Evolutionary conservation across 2,329 filamentous ascomycete genomes (phyloP).

Genomic region (Alternaria dauci): DNA sequence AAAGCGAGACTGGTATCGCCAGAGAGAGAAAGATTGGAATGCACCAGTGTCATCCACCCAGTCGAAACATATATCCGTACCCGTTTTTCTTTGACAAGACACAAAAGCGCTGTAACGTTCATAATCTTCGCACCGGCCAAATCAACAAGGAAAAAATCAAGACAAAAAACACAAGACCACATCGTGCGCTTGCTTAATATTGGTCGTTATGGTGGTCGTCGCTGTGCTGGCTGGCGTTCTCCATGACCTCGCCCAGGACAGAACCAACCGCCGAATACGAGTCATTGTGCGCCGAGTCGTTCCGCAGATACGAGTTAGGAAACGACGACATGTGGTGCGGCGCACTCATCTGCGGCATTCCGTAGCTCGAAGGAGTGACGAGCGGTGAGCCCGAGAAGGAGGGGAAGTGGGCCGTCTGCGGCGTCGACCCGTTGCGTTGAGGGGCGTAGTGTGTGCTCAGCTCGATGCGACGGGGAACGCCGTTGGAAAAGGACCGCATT

Average conservation of each 20-base stretch:
- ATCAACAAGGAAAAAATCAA: not conserved
- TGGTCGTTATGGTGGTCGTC: constrained; percentile 42
- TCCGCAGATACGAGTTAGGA: constrained; percentile 49
- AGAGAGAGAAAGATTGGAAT: not conserved
- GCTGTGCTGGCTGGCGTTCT: constrained; percentile 44
- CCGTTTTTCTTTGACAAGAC: constrained; percentile 10
- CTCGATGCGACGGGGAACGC: constrained; percentile 52
- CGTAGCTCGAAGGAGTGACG: constrained; percentile 47
- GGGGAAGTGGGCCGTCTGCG: constrained; percentile 52
- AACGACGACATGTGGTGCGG: constrained; percentile 52
- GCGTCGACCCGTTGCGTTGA: constrained; percentile 45
- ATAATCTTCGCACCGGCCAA: constrained; percentile 17
- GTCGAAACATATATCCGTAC: constrained; percentile 20
- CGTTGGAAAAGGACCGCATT: constrained; percentile 52
- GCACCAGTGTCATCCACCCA: constrained; percentile 16
- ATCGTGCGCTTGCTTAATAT: constrained; percentile 19
- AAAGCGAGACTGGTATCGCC: constrained; percentile 21
- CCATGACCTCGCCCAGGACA: constrained; percentile 49
- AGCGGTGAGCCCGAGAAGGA: constrained; percentile 53
- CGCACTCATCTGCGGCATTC: constrained; percentile 51
- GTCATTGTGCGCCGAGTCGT: constrained; percentile 46
- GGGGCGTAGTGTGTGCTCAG: constrained; percentile 52
- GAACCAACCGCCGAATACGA: constrained; percentile 48
- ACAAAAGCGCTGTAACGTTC: not conserved
- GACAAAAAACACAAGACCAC: constrained; percentile 5